A percentile compares a stretch with the other conserved stretches of the same genome.
phyloP scores from a whole-genome alignment of 352 stramenopile genomes.

The Thraustochytrium sp. region DNA sequence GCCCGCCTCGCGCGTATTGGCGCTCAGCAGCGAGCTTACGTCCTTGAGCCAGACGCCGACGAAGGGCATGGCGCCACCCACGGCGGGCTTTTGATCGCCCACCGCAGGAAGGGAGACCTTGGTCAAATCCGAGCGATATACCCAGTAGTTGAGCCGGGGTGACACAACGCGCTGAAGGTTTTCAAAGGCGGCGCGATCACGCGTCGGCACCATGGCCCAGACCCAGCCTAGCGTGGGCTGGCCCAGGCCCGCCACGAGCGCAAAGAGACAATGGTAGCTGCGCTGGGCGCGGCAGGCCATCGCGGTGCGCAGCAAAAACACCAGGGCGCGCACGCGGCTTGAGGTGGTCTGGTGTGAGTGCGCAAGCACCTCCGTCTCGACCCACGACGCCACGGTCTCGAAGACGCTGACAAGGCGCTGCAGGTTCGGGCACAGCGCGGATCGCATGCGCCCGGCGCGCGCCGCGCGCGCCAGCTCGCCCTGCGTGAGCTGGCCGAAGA shows the following conservation, averaged over 20 bases:
- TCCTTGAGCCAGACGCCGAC: slow-evolving; percentile 32
- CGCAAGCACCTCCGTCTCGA: slow-evolving; percentile 16
- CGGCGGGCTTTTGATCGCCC: neutral
- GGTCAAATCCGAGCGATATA: slow-evolving; percentile 30
- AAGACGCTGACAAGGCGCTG: slow-evolving; percentile 25
- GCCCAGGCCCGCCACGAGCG: slow-evolving; percentile 16
- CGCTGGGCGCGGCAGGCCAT: neutral
- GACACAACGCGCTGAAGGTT: slow-evolving; percentile 38
- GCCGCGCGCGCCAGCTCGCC: neutral
- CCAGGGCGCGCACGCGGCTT: neutral
- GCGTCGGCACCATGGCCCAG: neutral
- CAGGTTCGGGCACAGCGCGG: neutral
- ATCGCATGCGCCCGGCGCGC: neutral
- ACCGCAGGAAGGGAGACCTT: neutral
- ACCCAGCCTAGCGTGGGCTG: slow-evolving; percentile 36
- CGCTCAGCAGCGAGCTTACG: neutral
- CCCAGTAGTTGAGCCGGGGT: slow-evolving; percentile 36
- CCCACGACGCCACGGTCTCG: slow-evolving; percentile 1
- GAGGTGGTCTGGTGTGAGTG: neutral
- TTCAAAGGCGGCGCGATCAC: neutral
- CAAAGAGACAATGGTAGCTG: slow-evolving; percentile 40
- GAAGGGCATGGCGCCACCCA: slow-evolving; percentile 17
- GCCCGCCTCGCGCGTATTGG: neutral
- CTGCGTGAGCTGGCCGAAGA: neutral
- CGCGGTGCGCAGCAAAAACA: slow-evolving; percentile 1